Evolutionary conservation across 1,284 basidiomycete species (phyloP), one percentile per base, ranked within the genome.

Genomic region (Sporisorium scitamineum): DNA sequence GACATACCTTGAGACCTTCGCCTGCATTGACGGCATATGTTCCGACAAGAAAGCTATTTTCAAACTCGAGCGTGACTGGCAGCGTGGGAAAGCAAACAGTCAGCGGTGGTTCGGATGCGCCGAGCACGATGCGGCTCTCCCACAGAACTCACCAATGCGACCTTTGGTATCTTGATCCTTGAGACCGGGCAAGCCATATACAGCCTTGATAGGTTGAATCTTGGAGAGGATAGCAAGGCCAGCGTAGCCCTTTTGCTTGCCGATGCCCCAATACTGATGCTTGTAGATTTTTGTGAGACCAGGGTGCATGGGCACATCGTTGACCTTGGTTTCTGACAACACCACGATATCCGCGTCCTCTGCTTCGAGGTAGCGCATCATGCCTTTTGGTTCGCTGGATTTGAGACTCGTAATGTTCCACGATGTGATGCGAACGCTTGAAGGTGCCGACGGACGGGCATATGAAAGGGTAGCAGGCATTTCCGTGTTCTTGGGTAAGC

Each of bases 21-120:
- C 94, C 94, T 0, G 94, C 93, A 79, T 95, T 95, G n/a, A 92
- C 91, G 26, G 93, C 92, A 73, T 95, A 95, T 2, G 93, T 95
- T 11, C 91, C 92, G 44, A 95, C 87, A 9, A 95, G 73, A 74
- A 90, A 94, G 60, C 87, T 89, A 45, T 88, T 89, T 51, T 90
- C 89, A 76, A 93, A 95, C 82, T 95, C 94, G 27, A 94, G 86
- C 1, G 92, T 94, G 39, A 94, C 86, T 59, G 93, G n/a, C 3
- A 51, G 16, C 32, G 31, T n/a, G 27, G 31, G 32, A 54, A 48
- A 32, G 11, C 1, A 10, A 14, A 44, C 42, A 24, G 29, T 57
- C 34, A 39, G 42, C 27, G 5, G 27, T 37, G 24, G 18, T 41
- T 26, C 52, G 41, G 53, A 14, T 34, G n/a, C 6, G 2, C 11